These are phyloP conservation scores for Aureobasidium sp. DNA, from an alignment of 2,329 filamentous ascomycete species.

Conservation along the genomic window DNA sequence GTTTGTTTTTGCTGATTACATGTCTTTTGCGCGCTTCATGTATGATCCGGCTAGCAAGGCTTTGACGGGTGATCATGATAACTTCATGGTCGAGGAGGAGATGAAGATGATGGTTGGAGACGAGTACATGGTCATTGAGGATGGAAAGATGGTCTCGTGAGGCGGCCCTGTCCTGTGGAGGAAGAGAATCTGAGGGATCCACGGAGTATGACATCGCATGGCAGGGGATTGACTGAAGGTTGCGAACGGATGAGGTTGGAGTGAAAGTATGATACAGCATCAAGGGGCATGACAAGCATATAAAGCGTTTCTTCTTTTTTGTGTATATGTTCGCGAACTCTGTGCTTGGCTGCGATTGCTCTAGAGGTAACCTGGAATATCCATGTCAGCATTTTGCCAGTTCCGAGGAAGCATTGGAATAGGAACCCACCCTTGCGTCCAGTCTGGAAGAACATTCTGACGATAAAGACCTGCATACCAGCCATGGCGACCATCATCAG, in stretches of 20 bases:
- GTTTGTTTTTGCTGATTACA: slow-evolving; percentile 39
- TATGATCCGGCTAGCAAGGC: slow-evolving; percentile 38
- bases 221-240: no score
- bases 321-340: neutral
- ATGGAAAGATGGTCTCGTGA: slow-evolving; percentile 23
- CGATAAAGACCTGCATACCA: slow-evolving; percentile 90
- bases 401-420: no score
- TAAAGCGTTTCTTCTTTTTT: slow-evolving; percentile 5
- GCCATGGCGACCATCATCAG: slow-evolving; percentile 92
- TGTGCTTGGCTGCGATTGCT: neutral
- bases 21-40: slow-evolving; percentile 37
- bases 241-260: no score
- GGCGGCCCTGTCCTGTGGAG: neutral
- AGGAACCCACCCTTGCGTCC: slow-evolving; percentile 50
- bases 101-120: slow-evolving; percentile 40
- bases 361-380: slow-evolving; percentile 9
- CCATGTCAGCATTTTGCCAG: neutral
- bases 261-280: neutral
- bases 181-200: neutral
- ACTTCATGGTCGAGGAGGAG: slow-evolving; percentile 28
- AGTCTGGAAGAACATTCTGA: slow-evolving; percentile 97
- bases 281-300: slow-evolving; percentile 3
- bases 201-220: neutral
- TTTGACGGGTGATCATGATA: slow-evolving; percentile 26
- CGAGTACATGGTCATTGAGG: slow-evolving; percentile 33